Evolutionary conservation across 768 basidiomycete genomes (phyloP).

Genomic region (Amanita rimosa): DNA sequence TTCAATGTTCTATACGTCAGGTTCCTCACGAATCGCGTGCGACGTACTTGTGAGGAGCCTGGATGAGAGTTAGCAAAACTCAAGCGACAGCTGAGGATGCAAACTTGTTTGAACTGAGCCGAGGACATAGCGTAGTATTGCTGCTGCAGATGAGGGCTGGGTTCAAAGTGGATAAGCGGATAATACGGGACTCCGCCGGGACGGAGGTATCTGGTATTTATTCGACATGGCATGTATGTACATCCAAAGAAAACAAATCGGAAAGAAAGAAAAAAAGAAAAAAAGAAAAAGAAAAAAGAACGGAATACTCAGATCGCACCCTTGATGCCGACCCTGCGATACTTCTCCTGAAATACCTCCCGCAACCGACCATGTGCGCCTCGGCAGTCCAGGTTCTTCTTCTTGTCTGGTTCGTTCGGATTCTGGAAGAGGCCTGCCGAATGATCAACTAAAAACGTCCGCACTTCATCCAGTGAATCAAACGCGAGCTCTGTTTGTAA

Average conservation of each 20-base stretch:
- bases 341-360: constrained; percentile 67
- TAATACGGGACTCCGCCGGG: neutral
- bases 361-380: constrained; percentile 42
- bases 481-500: constrained; percentile 79
- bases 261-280: constrained; percentile 54
- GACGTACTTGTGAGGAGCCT: constrained; percentile 29
- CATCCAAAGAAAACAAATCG: constrained; percentile 33
- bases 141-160: too few species aligned
- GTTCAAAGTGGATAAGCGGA: too few species aligned
- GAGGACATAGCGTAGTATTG: constrained; percentile 12
- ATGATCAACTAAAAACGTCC: constrained; percentile 63
- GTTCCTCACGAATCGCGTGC: neutral
- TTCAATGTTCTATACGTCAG: neutral
- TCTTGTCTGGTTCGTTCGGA: constrained; percentile 44
- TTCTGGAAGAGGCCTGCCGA: constrained; percentile 57
- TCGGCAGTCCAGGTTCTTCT: constrained; percentile 68
- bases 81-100: neutral
- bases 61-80: neutral
- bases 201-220: too few species aligned
- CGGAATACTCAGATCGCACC: constrained; percentile 64
- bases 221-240: too few species aligned
- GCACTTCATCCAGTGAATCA: constrained; percentile 49
- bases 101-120: constrained; percentile 10
- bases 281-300: constrained; percentile 18
- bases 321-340: constrained; percentile 81